Conservation (phyloP, 2,329 filamentous ascomycete species). For the Stylonectria norvegica region DNA sequence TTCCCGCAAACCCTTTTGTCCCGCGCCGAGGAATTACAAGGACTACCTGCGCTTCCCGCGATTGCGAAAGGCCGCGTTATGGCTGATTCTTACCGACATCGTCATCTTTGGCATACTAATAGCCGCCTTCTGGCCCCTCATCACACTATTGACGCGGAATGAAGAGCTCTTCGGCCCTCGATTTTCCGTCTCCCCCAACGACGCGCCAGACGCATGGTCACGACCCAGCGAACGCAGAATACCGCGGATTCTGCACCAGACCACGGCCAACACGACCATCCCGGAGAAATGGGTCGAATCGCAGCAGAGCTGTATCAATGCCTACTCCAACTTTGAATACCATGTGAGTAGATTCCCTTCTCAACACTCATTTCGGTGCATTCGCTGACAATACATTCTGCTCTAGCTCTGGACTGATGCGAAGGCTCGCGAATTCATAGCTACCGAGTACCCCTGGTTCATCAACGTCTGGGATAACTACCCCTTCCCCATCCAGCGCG, state of each 20-base stretch:
- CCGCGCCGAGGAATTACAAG: too few species aligned
- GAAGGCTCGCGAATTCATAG: conserved; percentile 64
- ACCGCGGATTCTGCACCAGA: conserved; percentile 75
- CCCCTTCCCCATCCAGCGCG: conserved; percentile 67
- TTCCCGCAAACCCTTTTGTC: too few species aligned
- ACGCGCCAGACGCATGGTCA: conserved; percentile 51
- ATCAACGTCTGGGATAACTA: conserved; percentile 67
- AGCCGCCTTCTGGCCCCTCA: conserved; percentile 66
- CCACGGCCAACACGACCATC: conserved; percentile 66
- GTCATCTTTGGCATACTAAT: conserved; percentile 62
- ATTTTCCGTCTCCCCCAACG: conserved; percentile 17
- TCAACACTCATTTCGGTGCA: not conserved
- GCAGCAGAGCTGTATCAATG: conserved; percentile 62
- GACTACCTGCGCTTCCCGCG: conserved; percentile 22
- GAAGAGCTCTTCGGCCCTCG: conserved; percentile 30
- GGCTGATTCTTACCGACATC: conserved; percentile 59
- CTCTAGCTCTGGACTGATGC: conserved; percentile 68
- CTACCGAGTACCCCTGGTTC: conserved; percentile 68
- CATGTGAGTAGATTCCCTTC: conserved; percentile 51
- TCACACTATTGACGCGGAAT: conserved; percentile 59
- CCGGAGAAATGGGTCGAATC: conserved; percentile 63
- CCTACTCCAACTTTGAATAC: conserved; percentile 71
- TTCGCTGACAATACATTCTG: too few species aligned
- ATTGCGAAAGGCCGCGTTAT: conserved; percentile 43
- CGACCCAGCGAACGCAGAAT: conserved; percentile 55